Base-by-base conservation (phyloP, 2,329 filamentous ascomycete genomes). In the Falciphora oryzae region DNA sequence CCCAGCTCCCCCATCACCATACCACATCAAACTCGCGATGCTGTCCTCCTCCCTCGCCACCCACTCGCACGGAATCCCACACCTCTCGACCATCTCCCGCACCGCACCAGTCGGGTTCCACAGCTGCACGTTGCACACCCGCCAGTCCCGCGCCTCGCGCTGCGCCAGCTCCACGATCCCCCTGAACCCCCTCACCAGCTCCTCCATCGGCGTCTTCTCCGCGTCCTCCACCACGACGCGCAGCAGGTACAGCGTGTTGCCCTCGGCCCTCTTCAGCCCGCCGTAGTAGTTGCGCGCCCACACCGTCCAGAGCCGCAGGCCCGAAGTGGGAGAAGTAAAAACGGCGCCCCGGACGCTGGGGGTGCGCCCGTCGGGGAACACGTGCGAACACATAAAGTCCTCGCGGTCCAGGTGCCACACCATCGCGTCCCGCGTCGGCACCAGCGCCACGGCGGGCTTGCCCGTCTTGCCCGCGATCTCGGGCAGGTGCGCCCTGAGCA, bases 341-440 rank as follows among this genome's bases (percentile, higher is more conserved):
- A 92, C 80, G 2, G 90, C 92, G 18, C 93, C 93, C 71, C 90
- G 89, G 64, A 90, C 78, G 0, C 78, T 72, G 0, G 91, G 89
- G 0, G 74, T 76, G 53, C 71, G 73, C 2, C 82, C 79, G 62
- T 63, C 62, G 25, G 62, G 56, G 68, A 89, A 84, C 7, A 93
- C 79, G 67, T 86, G 83, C 64, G 83, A 81, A 6, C 84, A 85
- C 71, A 94, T 88, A 74, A 90, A 95, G 62, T 93, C 87, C 76
- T 97, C 92, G 61, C 94, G 86, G 65, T 88, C 86, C 74, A 92
- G 86, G 75, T 94, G 89, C 92, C 92, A 96, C 66, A 83, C 77
- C 69, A 93, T 83, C 8, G 87, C 86, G 65, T 89, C 84, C 66
- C 85, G 75, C 70, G 92, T 85, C 0, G 92, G 91, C 61, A 87